These are phyloP conservation scores for Parachaetomium inaequale DNA, from an alignment of 495 filamentous ascomycete species.

Conservation along the genomic window DNA sequence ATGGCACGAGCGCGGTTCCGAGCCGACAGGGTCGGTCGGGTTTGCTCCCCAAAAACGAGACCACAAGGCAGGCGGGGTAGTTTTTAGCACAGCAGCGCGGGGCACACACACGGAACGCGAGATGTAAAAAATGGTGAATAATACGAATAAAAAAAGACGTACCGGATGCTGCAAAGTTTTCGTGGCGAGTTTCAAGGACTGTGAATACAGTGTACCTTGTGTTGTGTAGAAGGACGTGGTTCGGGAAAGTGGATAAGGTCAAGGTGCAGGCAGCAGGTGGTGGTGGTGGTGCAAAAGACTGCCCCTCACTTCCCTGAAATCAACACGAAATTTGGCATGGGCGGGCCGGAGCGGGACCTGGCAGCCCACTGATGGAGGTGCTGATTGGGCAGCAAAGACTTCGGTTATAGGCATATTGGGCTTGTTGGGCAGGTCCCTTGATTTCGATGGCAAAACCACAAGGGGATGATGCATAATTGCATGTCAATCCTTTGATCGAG, in stretches of 20 bases:
- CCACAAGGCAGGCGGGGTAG: conserved; percentile 10
- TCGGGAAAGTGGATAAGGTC: conserved; percentile 20
- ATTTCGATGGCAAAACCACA: no score
- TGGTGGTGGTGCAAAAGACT: conserved; percentile 15
- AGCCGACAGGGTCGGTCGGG: not conserved
- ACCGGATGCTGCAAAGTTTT: conserved; percentile 12
- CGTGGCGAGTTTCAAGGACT: not conserved
- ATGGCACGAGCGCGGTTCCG: not conserved
- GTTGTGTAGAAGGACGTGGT: not conserved
- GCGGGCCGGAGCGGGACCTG: not conserved
- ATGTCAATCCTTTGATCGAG: no score
- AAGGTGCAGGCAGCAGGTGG: conserved; percentile 4
- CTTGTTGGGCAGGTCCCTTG: not conserved
- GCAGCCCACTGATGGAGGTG: not conserved
- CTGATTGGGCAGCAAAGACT: not conserved
- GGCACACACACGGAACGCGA: not conserved
- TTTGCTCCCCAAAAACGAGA: not conserved
- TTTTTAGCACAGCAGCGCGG: conserved; percentile 3
- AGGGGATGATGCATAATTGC: not conserved
- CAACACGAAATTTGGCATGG: conserved; percentile 17
- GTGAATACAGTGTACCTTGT: not conserved
- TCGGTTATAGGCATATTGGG: not conserved
- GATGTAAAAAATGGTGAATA: not conserved
- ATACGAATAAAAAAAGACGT: not conserved
- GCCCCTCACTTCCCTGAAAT: conserved; percentile 22